Evolutionary conservation across 2,329 filamentous ascomycete species (phyloP).

Genomic region (Penicillium olsonii): DNA sequence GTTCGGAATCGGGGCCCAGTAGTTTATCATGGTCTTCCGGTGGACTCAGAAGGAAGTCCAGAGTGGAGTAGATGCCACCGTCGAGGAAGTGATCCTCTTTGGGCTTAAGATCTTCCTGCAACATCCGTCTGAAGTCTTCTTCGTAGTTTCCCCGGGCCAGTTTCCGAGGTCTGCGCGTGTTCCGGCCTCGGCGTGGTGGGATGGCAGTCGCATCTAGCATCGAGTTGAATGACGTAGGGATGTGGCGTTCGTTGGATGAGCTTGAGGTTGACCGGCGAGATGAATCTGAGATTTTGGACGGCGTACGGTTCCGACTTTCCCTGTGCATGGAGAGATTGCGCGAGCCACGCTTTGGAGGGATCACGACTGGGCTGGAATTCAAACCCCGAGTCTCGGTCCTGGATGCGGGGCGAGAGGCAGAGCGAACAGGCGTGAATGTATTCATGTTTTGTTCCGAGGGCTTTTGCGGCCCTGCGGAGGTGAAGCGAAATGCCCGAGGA

Average conservation of each 20-base stretch:
- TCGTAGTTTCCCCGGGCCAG: slow-evolving; percentile 45
- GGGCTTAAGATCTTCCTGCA: slow-evolving; percentile 54
- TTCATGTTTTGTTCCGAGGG: slow-evolving; percentile 11
- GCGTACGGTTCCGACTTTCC: slow-evolving; percentile 21
- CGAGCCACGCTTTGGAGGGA: slow-evolving; percentile 35
- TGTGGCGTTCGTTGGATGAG: slow-evolving; percentile 40
- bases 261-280: slow-evolving; percentile 29
- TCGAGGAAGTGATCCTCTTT: slow-evolving; percentile 49
- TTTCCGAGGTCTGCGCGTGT: slow-evolving; percentile 41
- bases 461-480: slow-evolving; percentile 32
- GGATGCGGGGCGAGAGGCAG: slow-evolving; percentile 19
- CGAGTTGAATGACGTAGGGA: slow-evolving; percentile 59
- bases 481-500: slow-evolving; percentile 42
- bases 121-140: slow-evolving; percentile 57
- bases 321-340: slow-evolving; percentile 23
- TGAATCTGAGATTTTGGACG: slow-evolving; percentile 19
- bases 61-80: slow-evolving; percentile 47
- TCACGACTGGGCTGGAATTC: slow-evolving; percentile 37
- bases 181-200: slow-evolving; percentile 49
- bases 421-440: slow-evolving; percentile 16
- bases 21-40: slow-evolving; percentile 50
- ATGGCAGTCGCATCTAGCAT: slow-evolving; percentile 62
- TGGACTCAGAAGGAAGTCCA: slow-evolving; percentile 59
- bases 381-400: slow-evolving; percentile 9
- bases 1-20: slow-evolving; percentile 45